Evolutionary conservation across 139 green algal genomes (phyloP), one percentile per base, ranked within the genome.

Genomic region (Desmodesmus armatus): DNA sequence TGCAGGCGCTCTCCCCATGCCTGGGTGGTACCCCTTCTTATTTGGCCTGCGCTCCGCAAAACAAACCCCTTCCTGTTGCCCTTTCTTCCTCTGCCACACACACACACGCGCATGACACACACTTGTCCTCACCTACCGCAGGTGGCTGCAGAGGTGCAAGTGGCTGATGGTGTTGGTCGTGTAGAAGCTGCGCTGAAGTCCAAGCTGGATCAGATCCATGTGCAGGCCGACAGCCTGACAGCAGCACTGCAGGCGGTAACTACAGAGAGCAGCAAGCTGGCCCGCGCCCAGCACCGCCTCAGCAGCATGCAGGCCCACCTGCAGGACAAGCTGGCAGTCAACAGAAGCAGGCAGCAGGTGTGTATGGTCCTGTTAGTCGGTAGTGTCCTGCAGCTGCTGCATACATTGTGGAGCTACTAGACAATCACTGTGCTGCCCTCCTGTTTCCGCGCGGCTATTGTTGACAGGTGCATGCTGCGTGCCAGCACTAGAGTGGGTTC

Each of bases 331-430:
- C 27, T 67, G 3, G 37, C 31, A 19, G 55, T 82, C 23, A 82
- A 82, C 40, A 67, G 72, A 33, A 55, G 55, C 31, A 37, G 76
- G 40, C 76, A 82, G 55, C 76, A 82, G 76, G 76, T 82, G n/a
- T n/a, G n/a, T n/a, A n/a, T n/a, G n/a, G n/a, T n/a, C n/a, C n/a
- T n/a, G n/a, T n/a, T n/a, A n/a, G n/a, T n/a, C n/a, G n/a, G n/a
- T n/a, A n/a, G n/a, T n/a, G 21, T 67, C 7, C 7, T 78, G 43
- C 70, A 51, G 13, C 49, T 53, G 37, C 35, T 13, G 23, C 27
- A 11, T 67, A 37, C 23, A n/a, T n/a, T n/a, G n/a, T n/a, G n/a
- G n/a, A n/a, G n/a, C n/a, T n/a, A n/a, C n/a, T n/a, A n/a, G n/a
- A n/a, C n/a, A n/a, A n/a, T n/a, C n/a, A n/a, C n/a, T n/a, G n/a